These are phyloP conservation scores for Chytriomyces sp. DNA, from an alignment of 192 early-diverging fungal genomes.

Conservation along the genomic window DNA sequence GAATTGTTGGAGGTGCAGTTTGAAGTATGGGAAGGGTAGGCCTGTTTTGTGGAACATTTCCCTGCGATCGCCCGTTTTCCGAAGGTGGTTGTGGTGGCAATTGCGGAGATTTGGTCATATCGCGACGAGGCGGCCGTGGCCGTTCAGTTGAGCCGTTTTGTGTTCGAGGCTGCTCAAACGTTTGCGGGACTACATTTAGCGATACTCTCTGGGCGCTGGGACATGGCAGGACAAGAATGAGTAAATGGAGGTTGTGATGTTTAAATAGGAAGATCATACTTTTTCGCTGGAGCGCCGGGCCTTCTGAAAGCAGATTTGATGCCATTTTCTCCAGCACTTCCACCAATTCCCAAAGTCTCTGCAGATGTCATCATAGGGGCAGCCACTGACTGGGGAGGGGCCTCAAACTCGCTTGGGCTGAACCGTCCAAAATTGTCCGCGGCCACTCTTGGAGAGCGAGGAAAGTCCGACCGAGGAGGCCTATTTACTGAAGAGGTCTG, in stretches of 20 bases:
- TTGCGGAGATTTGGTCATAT: too few relatives aligned
- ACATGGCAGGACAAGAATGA: background rate
- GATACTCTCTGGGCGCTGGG: background rate
- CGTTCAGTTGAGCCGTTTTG: background rate
- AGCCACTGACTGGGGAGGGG: background rate
- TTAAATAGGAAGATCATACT: background rate
- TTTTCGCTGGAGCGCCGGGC: background rate
- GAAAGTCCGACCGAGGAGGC: background rate
- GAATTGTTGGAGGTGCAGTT: background rate
- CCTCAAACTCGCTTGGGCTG: background rate
- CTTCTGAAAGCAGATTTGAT: conserved; percentile 3
- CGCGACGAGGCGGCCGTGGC: background rate
- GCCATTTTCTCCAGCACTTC: background rate
- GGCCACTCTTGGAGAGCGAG: background rate
- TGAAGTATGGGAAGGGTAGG: background rate
- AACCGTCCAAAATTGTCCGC: background rate
- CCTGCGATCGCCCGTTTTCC: too few relatives aligned
- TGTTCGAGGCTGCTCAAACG: background rate
- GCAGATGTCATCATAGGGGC: background rate
- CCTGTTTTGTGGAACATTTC: background rate
- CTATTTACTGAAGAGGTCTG: background rate
- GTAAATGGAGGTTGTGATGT: background rate
- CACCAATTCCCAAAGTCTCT: background rate
- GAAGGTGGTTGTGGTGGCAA: background rate
- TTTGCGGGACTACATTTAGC: background rate